Percentiles rank a stretch among this genome's conserved stretches.
These are phyloP conservation scores for Pyricularia sp. DNA, from an alignment of 2,329 filamentous ascomycete species.

Conservation along the genomic window DNA sequence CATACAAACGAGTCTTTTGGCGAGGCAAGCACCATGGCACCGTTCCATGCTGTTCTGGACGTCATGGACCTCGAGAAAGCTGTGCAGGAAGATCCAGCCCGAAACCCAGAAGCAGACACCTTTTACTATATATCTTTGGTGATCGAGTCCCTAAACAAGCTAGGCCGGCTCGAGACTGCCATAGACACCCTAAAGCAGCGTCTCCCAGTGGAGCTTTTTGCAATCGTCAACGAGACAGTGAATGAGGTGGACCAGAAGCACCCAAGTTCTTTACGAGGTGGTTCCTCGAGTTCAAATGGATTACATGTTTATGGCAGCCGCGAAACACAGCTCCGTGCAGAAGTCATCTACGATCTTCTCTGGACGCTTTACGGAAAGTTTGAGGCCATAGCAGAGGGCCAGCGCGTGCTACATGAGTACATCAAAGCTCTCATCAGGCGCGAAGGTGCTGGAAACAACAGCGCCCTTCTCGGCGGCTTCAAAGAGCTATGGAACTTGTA, in stretches of 20 bases:
- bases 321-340: conserved; percentile 67
- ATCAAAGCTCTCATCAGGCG: conserved; percentile 77
- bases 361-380: conserved; percentile 95
- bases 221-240: conserved; percentile 89
- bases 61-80: conserved; percentile 48
- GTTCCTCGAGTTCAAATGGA: conserved; percentile 31
- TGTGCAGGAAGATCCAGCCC: conserved; percentile 77
- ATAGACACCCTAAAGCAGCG: conserved; percentile 88
- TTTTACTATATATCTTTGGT: conserved; percentile 87
- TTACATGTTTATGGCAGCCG: conserved; percentile 56
- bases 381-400: conserved; percentile 91
- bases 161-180: conserved; percentile 76
- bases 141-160: conserved; percentile 81
- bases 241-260: conserved; percentile 88
- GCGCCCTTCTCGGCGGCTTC: conserved; percentile 72
- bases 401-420: conserved; percentile 87
- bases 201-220: conserved; percentile 86
- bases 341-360: conserved; percentile 83
- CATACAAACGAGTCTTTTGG: conserved; percentile 23
- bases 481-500: conserved; percentile 97
- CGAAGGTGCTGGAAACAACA: conserved; percentile 59
- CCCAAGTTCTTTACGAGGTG: conserved; percentile 65
- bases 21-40: conserved; percentile 34
- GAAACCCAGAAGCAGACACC: conserved; percentile 90
- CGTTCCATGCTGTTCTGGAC: conserved; percentile 53